Evolutionary conservation across 306 rosid genomes (phyloP).

Genomic region (Begonia masoniana): DNA sequence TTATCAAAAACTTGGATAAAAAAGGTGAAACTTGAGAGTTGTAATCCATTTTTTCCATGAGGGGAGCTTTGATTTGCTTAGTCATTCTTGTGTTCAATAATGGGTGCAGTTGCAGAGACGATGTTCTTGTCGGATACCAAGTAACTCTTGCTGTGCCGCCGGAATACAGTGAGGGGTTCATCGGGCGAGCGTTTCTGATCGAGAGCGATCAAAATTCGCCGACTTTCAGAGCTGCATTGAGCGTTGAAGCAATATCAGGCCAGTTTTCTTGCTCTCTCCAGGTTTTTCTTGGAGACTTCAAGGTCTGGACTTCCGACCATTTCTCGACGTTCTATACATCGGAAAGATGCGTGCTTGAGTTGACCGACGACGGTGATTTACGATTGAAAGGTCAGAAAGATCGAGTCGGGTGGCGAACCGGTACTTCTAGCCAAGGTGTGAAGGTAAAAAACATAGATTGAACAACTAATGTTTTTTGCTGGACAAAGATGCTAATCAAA

Average conservation of each 20-base stretch:
- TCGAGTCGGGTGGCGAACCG: conserved; percentile 77
- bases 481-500: background rate
- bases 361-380: conserved; percentile 64
- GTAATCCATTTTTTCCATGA: conserved; percentile 24
- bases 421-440: conserved; percentile 85
- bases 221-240: conserved; percentile 50
- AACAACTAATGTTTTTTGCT: background rate
- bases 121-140: conserved; percentile 29
- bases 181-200: conserved; percentile 50
- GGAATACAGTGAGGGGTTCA: conserved; percentile 34
- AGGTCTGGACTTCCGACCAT: conserved; percentile 84
- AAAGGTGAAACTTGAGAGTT: conserved; percentile 13
- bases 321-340: conserved; percentile 43
- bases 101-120: conserved; percentile 28
- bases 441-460: conserved; percentile 40
- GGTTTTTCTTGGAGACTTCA: conserved; percentile 74
- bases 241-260: conserved; percentile 40
- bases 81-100: conserved; percentile 22
- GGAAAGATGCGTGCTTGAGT: conserved; percentile 48
- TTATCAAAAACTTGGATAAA: conserved; percentile 2
- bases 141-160: conserved; percentile 42
- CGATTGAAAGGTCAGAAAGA: conserved; percentile 53
- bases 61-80: conserved; percentile 20
- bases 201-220: conserved; percentile 31
- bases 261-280: conserved; percentile 60